phyloP scores from a whole-genome alignment of 1,284 basidiomycete genomes.

The Farysia itapuensis region DNA sequence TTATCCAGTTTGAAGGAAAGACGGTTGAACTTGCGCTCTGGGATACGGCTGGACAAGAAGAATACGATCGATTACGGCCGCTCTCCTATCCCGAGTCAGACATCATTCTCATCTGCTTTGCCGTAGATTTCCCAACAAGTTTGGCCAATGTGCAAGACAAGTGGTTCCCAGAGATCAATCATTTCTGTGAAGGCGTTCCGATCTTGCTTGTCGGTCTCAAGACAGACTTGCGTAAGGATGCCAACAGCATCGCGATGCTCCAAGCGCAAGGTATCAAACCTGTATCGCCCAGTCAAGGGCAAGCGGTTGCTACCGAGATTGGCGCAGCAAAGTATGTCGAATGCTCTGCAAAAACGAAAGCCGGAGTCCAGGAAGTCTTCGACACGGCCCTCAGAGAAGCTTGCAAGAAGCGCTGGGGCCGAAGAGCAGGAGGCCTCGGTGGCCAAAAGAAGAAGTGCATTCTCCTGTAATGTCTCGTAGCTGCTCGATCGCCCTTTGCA shows the following conservation, averaged over 20 bases:
- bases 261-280: slow-evolving; percentile 85
- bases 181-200: slow-evolving; percentile 93
- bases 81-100: slow-evolving; percentile 88
- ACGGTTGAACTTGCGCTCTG: slow-evolving; percentile 88
- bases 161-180: slow-evolving; percentile 95
- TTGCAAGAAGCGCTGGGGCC: slow-evolving; percentile 47
- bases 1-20: slow-evolving; percentile 86
- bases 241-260: slow-evolving; percentile 86
- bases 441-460: slow-evolving; percentile 73
- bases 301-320: slow-evolving; percentile 79
- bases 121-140: slow-evolving; percentile 86
- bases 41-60: slow-evolving; percentile 93
- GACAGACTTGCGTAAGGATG: slow-evolving; percentile 76
- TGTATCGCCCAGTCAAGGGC: slow-evolving; percentile 68
- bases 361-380: slow-evolving; percentile 90
- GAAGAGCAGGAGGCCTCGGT: slow-evolving; percentile 22
- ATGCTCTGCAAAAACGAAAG: slow-evolving; percentile 88
- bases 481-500: too few relatives aligned
- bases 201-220: slow-evolving; percentile 92
- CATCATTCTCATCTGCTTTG: slow-evolving; percentile 90
- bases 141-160: slow-evolving; percentile 94
- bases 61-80: slow-evolving; percentile 64
- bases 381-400: slow-evolving; percentile 84
- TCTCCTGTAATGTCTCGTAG: slow-evolving; percentile 72
- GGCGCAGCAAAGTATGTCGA: slow-evolving; percentile 87